Evolutionary conservation across 2,329 filamentous ascomycete genomes (phyloP), one percentile per base, ranked within the genome.

Genomic region (Alternaria hordeiaustralica): DNA sequence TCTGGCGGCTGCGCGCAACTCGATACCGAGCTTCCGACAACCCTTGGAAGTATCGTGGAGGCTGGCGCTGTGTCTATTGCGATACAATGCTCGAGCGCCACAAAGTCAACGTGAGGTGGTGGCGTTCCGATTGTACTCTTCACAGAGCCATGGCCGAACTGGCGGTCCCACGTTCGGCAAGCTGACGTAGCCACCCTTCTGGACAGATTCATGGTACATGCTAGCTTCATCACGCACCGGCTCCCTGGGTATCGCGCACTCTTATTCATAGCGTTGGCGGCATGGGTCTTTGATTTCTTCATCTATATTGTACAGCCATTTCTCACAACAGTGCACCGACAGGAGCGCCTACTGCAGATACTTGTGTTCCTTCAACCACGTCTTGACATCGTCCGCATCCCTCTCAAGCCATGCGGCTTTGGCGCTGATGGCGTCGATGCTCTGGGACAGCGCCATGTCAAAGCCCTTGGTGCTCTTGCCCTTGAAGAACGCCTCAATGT

Each of bases 391-490:
- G 26, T 88, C 86, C 46, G 86, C 84, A 80, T 97, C 94, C 62
- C 93, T 88, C 79, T 88, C 82, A 60, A 96, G 78, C 93, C 93
- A 97, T 63, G 89, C 87, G 72, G 90, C 86, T 88, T 97, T 98
- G 59, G 94, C 94, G 65, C 88, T 88, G 74, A 97, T 91, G 5
- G 90, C 86, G 79, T 98, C 95, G 71, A 91, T 86, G 79, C 91
- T 95, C 84, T 98, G 95, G n/a, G 93, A 93, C 61, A 98, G 84
- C 53, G 92, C 90, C 78, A 94, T 90, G 76, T 97, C 93, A 75
- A 93, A 98, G 46, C 93, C 89, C 84, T 92, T 97, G 64, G 91
- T 96, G 78, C 92, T 93, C 84, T 92, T 93, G 68, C 87, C 84
- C 33, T 84, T 85, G 78, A 97, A 98, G 87, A 97, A 98, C 6